These are phyloP conservation scores for Gamsiella multidivaricata DNA, from an alignment of 192 early-diverging fungal genomes.

Conservation along the genomic window DNA sequence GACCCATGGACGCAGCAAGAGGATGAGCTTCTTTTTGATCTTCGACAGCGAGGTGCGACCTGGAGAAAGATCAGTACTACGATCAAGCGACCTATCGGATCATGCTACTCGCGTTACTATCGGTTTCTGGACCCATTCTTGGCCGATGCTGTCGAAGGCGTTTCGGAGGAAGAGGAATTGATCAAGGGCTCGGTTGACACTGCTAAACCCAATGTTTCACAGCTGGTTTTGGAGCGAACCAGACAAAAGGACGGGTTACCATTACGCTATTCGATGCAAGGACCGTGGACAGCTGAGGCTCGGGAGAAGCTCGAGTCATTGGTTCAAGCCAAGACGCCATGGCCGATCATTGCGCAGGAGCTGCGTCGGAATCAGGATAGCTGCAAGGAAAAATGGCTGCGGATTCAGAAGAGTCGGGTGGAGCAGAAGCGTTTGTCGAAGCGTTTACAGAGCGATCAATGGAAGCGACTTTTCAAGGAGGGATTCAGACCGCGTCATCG, in stretches of 20 bases:
- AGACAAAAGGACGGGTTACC: background rate
- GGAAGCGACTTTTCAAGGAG: slow-evolving; percentile 25
- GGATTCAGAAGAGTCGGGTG: slow-evolving; percentile 16
- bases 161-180: slow-evolving; percentile 2
- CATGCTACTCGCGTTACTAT: slow-evolving; percentile 43
- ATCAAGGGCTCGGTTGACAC: background rate
- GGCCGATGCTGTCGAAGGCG: slow-evolving; percentile 32
- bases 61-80: slow-evolving; percentile 17
- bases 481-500: slow-evolving; percentile 27
- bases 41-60: slow-evolving; percentile 21
- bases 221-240: background rate
- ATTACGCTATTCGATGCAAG: slow-evolving; percentile 15
- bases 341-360: slow-evolving; percentile 21
- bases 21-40: slow-evolving; percentile 24
- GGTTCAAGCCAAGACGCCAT: slow-evolving; percentile 7
- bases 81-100: slow-evolving; percentile 10
- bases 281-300: slow-evolving; percentile 39
- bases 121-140: slow-evolving; percentile 41
- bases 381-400: slow-evolving; percentile 44
- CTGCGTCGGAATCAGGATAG: slow-evolving; percentile 35
- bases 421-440: slow-evolving; percentile 3
- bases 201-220: background rate
- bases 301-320: slow-evolving; percentile 22
- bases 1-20: slow-evolving; percentile 17
- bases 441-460: slow-evolving; percentile 10